Base-by-base conservation (phyloP, 306 rosid species). In the Coriaria nepalensis region DNA sequence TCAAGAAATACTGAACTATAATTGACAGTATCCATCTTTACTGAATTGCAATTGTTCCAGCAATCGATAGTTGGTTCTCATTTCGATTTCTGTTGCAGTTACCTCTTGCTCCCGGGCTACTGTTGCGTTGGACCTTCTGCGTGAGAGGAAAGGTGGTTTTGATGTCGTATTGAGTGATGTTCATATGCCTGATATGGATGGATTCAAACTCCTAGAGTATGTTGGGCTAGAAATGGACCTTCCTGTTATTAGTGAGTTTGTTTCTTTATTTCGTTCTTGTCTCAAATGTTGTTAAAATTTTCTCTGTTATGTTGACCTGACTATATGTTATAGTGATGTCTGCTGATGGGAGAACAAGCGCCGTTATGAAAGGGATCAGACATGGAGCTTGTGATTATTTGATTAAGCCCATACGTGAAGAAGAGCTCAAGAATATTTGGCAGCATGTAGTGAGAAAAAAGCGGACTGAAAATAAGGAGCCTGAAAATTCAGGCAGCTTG, bases 161-260 rank as follows among this genome's bases (percentile, higher is more conserved):
- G 96, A 86, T 76, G 63, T 86, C 44, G 96, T 86, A 48, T 72
- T 86, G 4, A 86, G 96, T 33, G 96, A 86, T 73, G 96, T 86
- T 4, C 96, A 86, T 70, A 86, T 86, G 96, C 96, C 96, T 0
- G 96, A 86, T 68, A 86, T 86, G 96, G 94, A 86, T 68, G 96
- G 96, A 54, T 86, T 86, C 55, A 82, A 86, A 34, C 96, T 86
- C 42, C 67, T 86, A 10, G 96, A 79, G 56, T 64, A 53, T 62
- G 77, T 86, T 73, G 96, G 96, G 6, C 69, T 86, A 48, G 96
- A 86, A 59, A 86, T 86, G 96, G 96, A 86, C 64, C 75, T 86
- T 43, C 96, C 96, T 2, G 96, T 86, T 36, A 82, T 86, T 35
- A 86, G 96, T 86, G 63, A 79, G 90, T 70, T 11, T 6, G 5